These are phyloP conservation scores for Haberlea rhodopensis DNA, from an alignment of 257 asterid genomes.

Conservation along the genomic window DNA sequence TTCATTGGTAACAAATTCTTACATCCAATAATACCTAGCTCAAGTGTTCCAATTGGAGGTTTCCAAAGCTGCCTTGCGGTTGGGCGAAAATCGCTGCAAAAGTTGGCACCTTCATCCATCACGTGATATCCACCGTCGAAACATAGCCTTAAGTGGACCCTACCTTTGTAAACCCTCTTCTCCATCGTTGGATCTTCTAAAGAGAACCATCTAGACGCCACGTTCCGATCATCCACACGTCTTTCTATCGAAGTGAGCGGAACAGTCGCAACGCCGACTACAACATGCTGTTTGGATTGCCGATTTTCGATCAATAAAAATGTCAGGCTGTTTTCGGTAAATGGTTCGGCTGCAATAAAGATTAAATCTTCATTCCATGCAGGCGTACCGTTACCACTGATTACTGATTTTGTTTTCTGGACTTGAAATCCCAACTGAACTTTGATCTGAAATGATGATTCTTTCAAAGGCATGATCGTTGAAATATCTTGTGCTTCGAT, in stretches of 20 bases:
- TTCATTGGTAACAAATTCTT: conserved; percentile 71
- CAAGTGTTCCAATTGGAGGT: conserved; percentile 60
- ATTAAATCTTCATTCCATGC: conserved; percentile 77
- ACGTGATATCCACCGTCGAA: conserved; percentile 95
- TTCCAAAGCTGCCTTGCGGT: conserved; percentile 91
- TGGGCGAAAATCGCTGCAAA: conserved; percentile 85
- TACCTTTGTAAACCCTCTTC: conserved; percentile 56
- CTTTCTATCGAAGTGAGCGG: conserved; percentile 67
- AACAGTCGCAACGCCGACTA: conserved; percentile 52
- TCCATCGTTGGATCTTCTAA: conserved; percentile 61
- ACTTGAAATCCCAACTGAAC: conserved; percentile 69
- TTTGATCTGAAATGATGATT: conserved; percentile 50
- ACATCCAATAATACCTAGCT: conserved; percentile 77
- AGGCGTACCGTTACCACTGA: conserved; percentile 52
- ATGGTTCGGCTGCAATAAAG: conserved; percentile 82
- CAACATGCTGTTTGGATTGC: conserved; percentile 43
- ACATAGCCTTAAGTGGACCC: conserved; percentile 68
- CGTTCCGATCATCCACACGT: conserved; percentile 75
- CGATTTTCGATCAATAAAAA: conserved; percentile 53
- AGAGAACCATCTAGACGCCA: conserved; percentile 77
- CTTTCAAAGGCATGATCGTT: conserved; percentile 33
- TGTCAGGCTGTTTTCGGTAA: conserved; percentile 46
- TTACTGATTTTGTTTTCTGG: conserved; percentile 54
- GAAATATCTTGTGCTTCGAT: conserved; percentile 75
- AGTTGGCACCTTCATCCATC: conserved; percentile 76